phyloP scores from a whole-genome alignment of 192 early-diverging fungal genomes.

The Umbelopsis isabellina region DNA sequence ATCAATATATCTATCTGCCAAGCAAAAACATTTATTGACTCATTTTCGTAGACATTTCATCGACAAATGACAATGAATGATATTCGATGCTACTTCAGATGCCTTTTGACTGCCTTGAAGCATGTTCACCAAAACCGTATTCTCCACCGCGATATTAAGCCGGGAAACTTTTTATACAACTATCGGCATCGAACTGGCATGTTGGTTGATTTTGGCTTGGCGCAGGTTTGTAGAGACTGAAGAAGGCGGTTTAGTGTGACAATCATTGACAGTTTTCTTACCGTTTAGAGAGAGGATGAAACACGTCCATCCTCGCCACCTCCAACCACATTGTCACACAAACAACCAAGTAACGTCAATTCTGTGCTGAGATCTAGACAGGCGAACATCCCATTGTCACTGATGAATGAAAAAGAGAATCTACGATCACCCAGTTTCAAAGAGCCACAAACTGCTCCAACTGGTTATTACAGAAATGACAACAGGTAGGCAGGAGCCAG shows the following conservation, averaged over 20 bases:
- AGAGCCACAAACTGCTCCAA: background rate
- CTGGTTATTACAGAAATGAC: conserved; percentile 59
- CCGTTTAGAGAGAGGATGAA: conserved; percentile 29
- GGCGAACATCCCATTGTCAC: background rate
- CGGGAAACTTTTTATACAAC: conserved; percentile 93
- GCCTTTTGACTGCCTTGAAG: conserved; percentile 71
- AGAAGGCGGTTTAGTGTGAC: background rate
- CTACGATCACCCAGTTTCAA: conserved; percentile 13
- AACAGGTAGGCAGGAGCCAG: conserved; percentile 41
- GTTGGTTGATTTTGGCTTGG: conserved; percentile 93
- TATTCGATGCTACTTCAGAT: conserved; percentile 77
- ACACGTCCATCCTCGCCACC: conserved; percentile 11
- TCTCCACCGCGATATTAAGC: conserved; percentile 94
- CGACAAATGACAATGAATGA: conserved; percentile 61
- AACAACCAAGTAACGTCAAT: background rate
- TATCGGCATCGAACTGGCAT: conserved; percentile 69
- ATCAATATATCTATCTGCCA: background rate
- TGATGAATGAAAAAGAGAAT: conserved; percentile 21
- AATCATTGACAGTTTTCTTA: background rate
- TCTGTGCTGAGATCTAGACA: conserved; percentile 7
- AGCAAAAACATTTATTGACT: background rate
- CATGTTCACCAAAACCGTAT: conserved; percentile 72
- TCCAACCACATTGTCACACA: background rate
- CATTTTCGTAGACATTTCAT: conserved; percentile 61
- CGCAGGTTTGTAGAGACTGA: conserved; percentile 50